These are phyloP conservation scores for Yamadazyma spencermartinsiae DNA, from an alignment of 1,139 yeast genomes.

Conservation along the genomic window DNA sequence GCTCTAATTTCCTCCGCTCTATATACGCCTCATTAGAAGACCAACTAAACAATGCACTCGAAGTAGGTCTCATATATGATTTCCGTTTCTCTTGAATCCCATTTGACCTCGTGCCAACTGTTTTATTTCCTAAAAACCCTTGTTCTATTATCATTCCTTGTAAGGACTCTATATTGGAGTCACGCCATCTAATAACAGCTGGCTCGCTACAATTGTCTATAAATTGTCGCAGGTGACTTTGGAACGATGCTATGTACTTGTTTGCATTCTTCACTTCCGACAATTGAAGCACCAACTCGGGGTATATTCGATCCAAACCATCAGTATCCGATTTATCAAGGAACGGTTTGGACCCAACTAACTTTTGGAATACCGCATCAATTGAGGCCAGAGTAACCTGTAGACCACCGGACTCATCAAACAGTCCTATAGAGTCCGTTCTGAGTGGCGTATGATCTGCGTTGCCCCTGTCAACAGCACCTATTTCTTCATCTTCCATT, in stretches of 20 bases:
- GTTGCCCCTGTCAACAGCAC: neutral
- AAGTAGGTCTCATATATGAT: slow-evolving; percentile 17
- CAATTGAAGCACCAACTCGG: slow-evolving; percentile 37
- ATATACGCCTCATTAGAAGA: slow-evolving; percentile 45
- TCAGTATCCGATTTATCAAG: neutral
- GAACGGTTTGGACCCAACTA: neutral
- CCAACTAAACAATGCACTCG: slow-evolving; percentile 46
- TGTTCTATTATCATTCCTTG: slow-evolving; percentile 30
- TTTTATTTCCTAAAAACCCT: slow-evolving; percentile 25
- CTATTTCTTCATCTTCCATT: neutral
- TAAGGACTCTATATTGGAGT: slow-evolving; percentile 30
- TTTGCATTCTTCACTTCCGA: slow-evolving; percentile 28
- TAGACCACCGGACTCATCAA: too few species aligned
- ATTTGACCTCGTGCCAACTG: slow-evolving; percentile 2
- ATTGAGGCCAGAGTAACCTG: slow-evolving; percentile 2
- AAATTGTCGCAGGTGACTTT: slow-evolving; percentile 39
- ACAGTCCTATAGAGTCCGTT: too few species aligned
- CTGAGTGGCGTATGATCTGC: too few species aligned
- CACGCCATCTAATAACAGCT: slow-evolving; percentile 35
- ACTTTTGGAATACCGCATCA: slow-evolving; percentile 7
- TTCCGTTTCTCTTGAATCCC: slow-evolving; percentile 1
- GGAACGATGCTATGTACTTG: slow-evolving; percentile 34
- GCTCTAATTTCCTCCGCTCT: slow-evolving; percentile 32
- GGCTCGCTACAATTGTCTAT: slow-evolving; percentile 19
- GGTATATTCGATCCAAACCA: slow-evolving; percentile 19